These are phyloP conservation scores for Crithidia acanthocephali DNA, from an alignment of 208 protist genomes.

Conservation along the genomic window DNA sequence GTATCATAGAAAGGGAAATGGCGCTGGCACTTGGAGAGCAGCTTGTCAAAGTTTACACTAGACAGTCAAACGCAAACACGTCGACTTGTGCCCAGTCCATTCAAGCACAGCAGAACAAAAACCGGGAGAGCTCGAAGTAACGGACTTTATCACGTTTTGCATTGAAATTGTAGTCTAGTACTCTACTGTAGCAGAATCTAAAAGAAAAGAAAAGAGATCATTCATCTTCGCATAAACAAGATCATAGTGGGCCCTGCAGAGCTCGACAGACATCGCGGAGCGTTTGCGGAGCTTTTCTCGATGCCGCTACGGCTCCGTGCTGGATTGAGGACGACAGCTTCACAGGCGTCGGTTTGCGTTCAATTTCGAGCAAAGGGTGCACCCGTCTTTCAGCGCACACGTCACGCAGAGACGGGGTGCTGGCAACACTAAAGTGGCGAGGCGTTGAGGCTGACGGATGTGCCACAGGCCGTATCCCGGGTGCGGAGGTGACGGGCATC, in stretches of 20 bases:
- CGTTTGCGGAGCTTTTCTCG: conserved; percentile 4
- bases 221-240: not conserved
- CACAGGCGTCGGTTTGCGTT: not conserved
- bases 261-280: conserved; percentile 19
- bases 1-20: no score
- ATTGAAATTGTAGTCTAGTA: no score
- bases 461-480: no score
- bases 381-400: not conserved
- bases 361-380: not conserved
- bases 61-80: no score
- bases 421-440: not conserved
- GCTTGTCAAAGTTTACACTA: no score
- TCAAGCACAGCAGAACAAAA: no score
- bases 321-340: not conserved
- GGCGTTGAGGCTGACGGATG: no score
- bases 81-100: no score
- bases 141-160: no score
- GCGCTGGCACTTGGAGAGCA: no score
- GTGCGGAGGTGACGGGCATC: no score
- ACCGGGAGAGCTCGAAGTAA: no score
- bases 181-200: conserved; percentile 1
- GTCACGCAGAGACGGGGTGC: not conserved
- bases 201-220: not conserved
- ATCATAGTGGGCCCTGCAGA: not conserved
- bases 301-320: not conserved